Evolutionary conservation across 306 rosid genomes (phyloP), one percentile per base, ranked within the genome.

Genomic region (Coriaria nepalensis): DNA sequence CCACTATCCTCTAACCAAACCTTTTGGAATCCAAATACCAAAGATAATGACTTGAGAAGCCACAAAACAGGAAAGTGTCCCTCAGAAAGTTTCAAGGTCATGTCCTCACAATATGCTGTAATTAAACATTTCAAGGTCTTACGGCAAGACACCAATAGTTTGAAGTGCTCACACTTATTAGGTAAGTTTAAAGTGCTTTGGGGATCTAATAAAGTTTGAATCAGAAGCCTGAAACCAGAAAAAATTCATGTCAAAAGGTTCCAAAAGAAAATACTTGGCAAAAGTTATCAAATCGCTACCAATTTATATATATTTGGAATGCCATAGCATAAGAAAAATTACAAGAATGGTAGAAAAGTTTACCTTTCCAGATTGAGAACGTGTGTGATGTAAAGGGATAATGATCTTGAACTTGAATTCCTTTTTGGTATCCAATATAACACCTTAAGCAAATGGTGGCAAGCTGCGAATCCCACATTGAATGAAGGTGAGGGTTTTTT

Each of bases 361-460:
- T 75, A 88, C 97, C 97, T 57, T 74, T 88, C 95, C 58, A 88
- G 84, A 69, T 88, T 79, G 65, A 88, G 82, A 66, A 88, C 61
- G 57, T 68, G 60, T 40, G 84, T 62, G 34, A 64, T 59, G 56
- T 64, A 54, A 52, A n/a, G 70, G 52, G 78, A 70, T 45, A 68
- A 57, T 50, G 97, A 74, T 57, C 48, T 71, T 52, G 71, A 59
- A 62, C 69, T 66, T 20, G 74, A 55, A 68, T 60, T 52, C 20
- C 57, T 69, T 43, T 71, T 81, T 49, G 79, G 77, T 73, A 75
- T 74, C 66, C 64, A 47, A 67, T 78, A 64, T 50, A 88, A 53
- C 35, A 84, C 78, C 62, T 66, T 72, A 52, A 84, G 83, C 72
- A 88, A 70, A 63, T 67, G 64, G 55, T 69, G 70, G 69, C 84